A percentile compares a stretch with the other conserved stretches of the same genome.
Evolutionary conservation across 2,329 filamentous ascomycete genomes (phyloP).

Genomic region (Pseudogymnoascus sp.): DNA sequence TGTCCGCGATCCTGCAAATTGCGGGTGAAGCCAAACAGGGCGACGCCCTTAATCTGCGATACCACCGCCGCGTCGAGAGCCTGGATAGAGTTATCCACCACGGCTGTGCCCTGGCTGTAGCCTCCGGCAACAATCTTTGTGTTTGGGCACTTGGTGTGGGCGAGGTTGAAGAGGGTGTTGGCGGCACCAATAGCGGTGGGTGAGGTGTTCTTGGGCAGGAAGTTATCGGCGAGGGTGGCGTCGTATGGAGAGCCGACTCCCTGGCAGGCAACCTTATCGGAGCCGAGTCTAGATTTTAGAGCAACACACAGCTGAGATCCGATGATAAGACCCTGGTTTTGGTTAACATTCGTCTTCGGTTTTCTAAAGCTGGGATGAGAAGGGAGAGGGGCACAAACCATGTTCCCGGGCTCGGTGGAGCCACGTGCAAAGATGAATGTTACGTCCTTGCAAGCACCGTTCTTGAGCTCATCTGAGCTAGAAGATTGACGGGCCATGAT

Average conservation of each 20-base stretch:
- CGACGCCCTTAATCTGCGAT: constrained; percentile 32
- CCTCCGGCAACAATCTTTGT: constrained; percentile 35
- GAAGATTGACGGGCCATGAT: constrained; percentile 1
- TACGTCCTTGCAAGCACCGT: constrained; percentile 31
- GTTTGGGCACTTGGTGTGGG: constrained; percentile 30
- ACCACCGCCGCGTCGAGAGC: constrained; percentile 24
- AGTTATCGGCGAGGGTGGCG: constrained; percentile 17
- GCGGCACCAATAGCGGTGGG: constrained; percentile 13
- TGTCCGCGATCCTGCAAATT: constrained; percentile 29
- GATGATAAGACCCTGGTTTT: constrained; percentile 25
- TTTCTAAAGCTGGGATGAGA: background rate
- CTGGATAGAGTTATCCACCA: constrained; percentile 35
- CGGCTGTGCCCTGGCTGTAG: constrained; percentile 38
- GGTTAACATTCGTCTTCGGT: background rate
- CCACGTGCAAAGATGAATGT: constrained; percentile 43
- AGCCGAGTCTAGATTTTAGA: constrained; percentile 20
- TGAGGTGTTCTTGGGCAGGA: constrained; percentile 16
- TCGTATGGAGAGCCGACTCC: constrained; percentile 13
- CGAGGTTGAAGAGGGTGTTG: constrained; percentile 28
- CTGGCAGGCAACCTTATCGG: constrained; percentile 23
- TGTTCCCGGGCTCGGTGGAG: constrained; percentile 41
- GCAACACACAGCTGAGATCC: constrained; percentile 28
- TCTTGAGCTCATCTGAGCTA: constrained; percentile 14
- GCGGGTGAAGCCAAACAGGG: constrained; percentile 38
- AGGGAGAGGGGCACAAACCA: constrained; percentile 28